Conservation (phyloP, 352 stramenopile genomes). For the Thalassiosira hispida region DNA sequence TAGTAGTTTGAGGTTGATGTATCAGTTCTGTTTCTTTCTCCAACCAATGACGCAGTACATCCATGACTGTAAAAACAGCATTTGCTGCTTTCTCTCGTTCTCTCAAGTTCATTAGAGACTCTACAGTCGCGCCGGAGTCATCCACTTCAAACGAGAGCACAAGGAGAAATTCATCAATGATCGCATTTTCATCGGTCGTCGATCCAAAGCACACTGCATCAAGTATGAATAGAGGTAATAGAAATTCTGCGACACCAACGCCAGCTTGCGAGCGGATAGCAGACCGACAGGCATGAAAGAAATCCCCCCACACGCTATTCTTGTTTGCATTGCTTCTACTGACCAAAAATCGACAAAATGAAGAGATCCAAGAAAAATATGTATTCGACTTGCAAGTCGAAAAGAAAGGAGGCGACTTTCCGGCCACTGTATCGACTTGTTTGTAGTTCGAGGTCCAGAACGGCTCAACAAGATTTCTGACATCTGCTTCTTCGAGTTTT, state of each 20-base stretch:
- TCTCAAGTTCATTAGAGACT: constrained; percentile 46
- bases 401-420: constrained; percentile 80
- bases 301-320: constrained; percentile 67
- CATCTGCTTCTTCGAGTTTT: constrained; percentile 71
- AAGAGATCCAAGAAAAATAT: constrained; percentile 80
- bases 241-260: constrained; percentile 77
- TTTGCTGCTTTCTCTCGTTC: constrained; percentile 77
- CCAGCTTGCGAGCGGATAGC: constrained; percentile 76
- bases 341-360: constrained; percentile 78
- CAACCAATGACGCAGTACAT: constrained; percentile 74
- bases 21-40: constrained; percentile 74
- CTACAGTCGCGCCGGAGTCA: constrained; percentile 9
- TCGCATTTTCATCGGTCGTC: constrained; percentile 63
- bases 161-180: constrained; percentile 74
- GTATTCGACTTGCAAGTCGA: constrained; percentile 45
- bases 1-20: constrained; percentile 18
- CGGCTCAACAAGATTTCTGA: constrained; percentile 77
- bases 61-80: constrained; percentile 75
- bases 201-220: constrained; percentile 83
- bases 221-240: constrained; percentile 83
- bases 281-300: constrained; percentile 81
- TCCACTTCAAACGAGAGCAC: constrained; percentile 61
- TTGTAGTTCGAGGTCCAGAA: constrained; percentile 83
- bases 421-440: constrained; percentile 58
- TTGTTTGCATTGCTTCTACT: constrained; percentile 59